These are phyloP conservation scores for Yamadazyma taylorii DNA, from an alignment of 1,139 yeast species.

Conservation along the genomic window DNA sequence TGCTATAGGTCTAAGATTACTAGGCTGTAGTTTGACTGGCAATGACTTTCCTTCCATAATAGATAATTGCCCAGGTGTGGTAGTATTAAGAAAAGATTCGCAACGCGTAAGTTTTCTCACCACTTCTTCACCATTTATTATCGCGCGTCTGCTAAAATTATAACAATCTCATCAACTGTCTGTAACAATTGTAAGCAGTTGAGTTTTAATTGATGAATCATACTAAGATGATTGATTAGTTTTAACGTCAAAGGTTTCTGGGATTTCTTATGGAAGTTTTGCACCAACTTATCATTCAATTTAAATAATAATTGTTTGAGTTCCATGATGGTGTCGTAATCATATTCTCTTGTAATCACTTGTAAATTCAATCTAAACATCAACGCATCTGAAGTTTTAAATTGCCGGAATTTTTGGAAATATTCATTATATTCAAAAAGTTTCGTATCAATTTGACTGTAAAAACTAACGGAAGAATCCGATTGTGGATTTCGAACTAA, in stretches of 20 bases:
- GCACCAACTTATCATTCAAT: slow-evolving; percentile 10
- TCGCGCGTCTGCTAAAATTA: slow-evolving; percentile 15
- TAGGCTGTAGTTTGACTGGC: slow-evolving; percentile 75
- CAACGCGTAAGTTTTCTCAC: background rate
- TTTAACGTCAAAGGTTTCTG: slow-evolving; percentile 5
- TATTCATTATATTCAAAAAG: slow-evolving; percentile 11
- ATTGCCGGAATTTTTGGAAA: background rate
- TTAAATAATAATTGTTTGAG: slow-evolving; percentile 13
- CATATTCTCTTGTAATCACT: slow-evolving; percentile 7
- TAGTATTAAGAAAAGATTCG: too few relatives aligned
- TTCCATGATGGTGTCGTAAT: slow-evolving; percentile 13
- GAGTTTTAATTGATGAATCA: slow-evolving; percentile 9
- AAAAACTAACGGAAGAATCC: slow-evolving; percentile 8
- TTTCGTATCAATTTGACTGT: slow-evolving; percentile 12
- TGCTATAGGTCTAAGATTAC: slow-evolving; percentile 86
- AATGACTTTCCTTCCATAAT: slow-evolving; percentile 25
- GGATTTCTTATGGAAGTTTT: slow-evolving; percentile 12
- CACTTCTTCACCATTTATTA: background rate
- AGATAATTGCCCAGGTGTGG: too few relatives aligned
- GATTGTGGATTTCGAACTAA: slow-evolving; percentile 10
- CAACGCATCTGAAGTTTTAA: background rate
- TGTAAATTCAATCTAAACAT: slow-evolving; percentile 1
- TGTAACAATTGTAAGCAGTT: slow-evolving; percentile 8
- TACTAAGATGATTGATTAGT: slow-evolving; percentile 9
- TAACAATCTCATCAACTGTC: slow-evolving; percentile 11